Evolutionary conservation across 2,329 filamentous ascomycete species (phyloP), one percentile per base, ranked within the genome.

Genomic region (Zelopaecilomyces penicillatus): DNA sequence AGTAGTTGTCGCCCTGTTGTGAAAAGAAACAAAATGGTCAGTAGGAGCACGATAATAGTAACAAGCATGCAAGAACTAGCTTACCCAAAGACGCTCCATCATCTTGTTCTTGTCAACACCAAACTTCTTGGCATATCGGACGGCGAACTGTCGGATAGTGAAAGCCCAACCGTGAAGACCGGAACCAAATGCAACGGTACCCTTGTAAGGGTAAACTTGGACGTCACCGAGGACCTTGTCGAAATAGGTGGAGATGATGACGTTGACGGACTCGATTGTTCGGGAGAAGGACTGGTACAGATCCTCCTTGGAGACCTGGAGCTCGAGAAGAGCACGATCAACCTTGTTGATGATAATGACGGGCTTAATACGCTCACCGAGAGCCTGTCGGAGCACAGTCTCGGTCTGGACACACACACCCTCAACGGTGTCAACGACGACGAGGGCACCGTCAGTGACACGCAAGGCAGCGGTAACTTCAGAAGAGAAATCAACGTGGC

Each of bases 281-380:
- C 91, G 87, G 55, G 88, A 90, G 85, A 98, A 98, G 69, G 91
- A 95, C 80, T 97, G 91, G 84, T 95, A 98, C 59, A 98, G 78
- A 68, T 98, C 93, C 77, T 98, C 93, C 84, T 97, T 96, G 74
- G 82, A 84, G 66, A 96, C 84, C 79, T 98, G 93, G 55, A 98
- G 83, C 77, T 98, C 93, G 69, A 98, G 89, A 67, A 98, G 87
- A 74, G 93, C 90, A 76, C 93, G 91, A 70, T 98, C 93, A 73
- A 98, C 93, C 86, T 98, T 98, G 89, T 98, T 98, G 83, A 98
- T 96, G 74, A 96, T 86, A 69, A 96, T 82, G 65, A 98, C 91
- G 65, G 93, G 93, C 86, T 97, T 97, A 75, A 98, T 98, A 77
- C 93, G 91, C 84, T 98, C 93, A 82, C 88, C 87, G 62, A 98